phyloP scores from a whole-genome alignment of 2,329 filamentous ascomycete species.

The Fusarium proliferatum region DNA sequence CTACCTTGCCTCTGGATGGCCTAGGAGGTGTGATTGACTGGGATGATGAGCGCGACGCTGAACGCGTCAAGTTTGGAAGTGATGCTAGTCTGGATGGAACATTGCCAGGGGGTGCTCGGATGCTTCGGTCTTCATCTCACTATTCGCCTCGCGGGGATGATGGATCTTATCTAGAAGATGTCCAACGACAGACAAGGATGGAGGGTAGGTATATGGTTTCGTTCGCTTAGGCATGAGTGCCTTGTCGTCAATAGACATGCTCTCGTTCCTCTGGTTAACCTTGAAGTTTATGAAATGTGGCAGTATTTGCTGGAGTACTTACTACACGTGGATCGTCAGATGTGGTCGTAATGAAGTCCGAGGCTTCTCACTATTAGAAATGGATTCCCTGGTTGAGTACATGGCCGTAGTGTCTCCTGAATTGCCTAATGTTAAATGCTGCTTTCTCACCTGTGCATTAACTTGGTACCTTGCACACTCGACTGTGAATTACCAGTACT shows the following conservation, averaged over 20 bases:
- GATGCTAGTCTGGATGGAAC: constrained; percentile 55
- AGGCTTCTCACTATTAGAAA: not conserved
- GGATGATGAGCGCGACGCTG: constrained; percentile 52
- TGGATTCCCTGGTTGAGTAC: not conserved
- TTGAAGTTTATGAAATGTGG: not conserved
- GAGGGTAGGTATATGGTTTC: constrained; percentile 34
- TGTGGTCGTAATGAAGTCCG: not conserved
- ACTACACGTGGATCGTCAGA: not conserved
- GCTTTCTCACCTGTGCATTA: not conserved
- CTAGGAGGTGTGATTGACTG: constrained; percentile 57
- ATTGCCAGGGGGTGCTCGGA: constrained; percentile 47
- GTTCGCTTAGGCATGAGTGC: constrained; percentile 5
- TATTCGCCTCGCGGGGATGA: constrained; percentile 57
- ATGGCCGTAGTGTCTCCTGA: not conserved
- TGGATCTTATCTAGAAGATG: constrained; percentile 50
- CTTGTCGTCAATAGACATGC: not conserved
- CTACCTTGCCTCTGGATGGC: constrained; percentile 49
- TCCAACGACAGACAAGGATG: constrained; percentile 30
- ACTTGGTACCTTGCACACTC: not conserved
- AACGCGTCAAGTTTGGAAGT: constrained; percentile 43
- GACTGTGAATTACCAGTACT: not conserved
- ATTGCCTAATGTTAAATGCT: not conserved
- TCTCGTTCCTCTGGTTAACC: not conserved
- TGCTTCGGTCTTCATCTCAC: constrained; percentile 47
- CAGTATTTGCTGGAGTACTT: not conserved